A percentile compares a stretch with the other conserved stretches of the same genome.
phyloP scores from a whole-genome alignment of 1,284 basidiomycete genomes.

The Papiliotrema fonsecae region DNA sequence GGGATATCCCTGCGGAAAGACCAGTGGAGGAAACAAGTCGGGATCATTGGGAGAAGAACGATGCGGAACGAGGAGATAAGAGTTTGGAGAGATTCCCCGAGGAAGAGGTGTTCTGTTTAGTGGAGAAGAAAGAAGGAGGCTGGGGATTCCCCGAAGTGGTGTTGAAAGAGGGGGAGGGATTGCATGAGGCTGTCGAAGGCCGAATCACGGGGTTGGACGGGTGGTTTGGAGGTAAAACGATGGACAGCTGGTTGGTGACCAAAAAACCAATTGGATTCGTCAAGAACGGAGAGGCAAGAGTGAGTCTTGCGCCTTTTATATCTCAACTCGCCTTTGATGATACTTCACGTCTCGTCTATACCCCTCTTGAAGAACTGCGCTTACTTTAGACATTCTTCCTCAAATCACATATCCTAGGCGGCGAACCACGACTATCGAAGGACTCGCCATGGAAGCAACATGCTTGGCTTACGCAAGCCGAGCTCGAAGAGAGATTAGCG shows the following conservation, averaged over 20 bases:
- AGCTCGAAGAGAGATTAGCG: slow-evolving; percentile 32
- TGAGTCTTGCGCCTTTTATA: too few relatives aligned
- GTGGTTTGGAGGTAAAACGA: slow-evolving; percentile 30
- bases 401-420: slow-evolving; percentile 45
- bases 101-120: slow-evolving; percentile 78
- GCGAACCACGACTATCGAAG: slow-evolving; percentile 32
- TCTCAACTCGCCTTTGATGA: too few relatives aligned
- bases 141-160: slow-evolving; percentile 68
- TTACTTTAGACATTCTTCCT: slow-evolving; percentile 48
- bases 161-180: slow-evolving; percentile 28
- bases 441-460: slow-evolving; percentile 23
- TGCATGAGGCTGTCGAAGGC: slow-evolving; percentile 37
- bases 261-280: slow-evolving; percentile 44
- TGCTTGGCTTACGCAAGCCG: slow-evolving; percentile 40
- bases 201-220: slow-evolving; percentile 33
- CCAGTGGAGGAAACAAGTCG: slow-evolving; percentile 22
- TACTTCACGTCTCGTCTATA: background rate
- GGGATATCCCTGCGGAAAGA: slow-evolving; percentile 54
- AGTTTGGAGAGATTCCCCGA: slow-evolving; percentile 76
- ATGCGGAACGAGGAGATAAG: slow-evolving; percentile 53
- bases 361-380: slow-evolving; percentile 1
- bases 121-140: slow-evolving; percentile 58
- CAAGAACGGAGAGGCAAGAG: slow-evolving; percentile 29
- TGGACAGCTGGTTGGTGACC: slow-evolving; percentile 48
- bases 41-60: slow-evolving; percentile 33